Percentiles rank a stretch among this genome's conserved stretches.
These are phyloP conservation scores for Taxawa tesnikishii DNA, from an alignment of 2,329 filamentous ascomycete species.

Conservation along the genomic window DNA sequence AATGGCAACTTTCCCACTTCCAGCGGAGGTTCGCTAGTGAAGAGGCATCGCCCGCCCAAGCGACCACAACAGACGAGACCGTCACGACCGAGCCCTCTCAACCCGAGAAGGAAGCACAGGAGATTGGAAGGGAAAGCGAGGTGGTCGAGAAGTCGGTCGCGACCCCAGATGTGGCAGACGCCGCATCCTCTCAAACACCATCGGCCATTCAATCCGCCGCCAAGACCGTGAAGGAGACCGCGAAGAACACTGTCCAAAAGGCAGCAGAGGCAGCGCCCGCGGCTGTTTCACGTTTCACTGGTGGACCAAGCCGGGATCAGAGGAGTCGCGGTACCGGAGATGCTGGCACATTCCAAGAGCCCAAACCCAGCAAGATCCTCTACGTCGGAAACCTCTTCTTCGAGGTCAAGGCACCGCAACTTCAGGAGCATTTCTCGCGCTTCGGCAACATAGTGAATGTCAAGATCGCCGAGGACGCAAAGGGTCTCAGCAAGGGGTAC, in stretches of 20 bases:
- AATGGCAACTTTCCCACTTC: conserved; percentile 24
- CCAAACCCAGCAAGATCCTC: conserved; percentile 32
- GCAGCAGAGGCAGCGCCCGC: conserved; percentile 11
- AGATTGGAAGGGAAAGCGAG: conserved; percentile 13
- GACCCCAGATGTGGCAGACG: conserved; percentile 13
- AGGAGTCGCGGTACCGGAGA: conserved; percentile 12
- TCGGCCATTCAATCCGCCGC: no score
- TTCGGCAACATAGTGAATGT: conserved; percentile 43
- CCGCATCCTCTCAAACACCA: not conserved
- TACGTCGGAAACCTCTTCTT: conserved; percentile 62
- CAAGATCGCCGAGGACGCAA: conserved; percentile 47
- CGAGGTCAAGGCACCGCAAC: conserved; percentile 49
- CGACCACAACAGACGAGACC: conserved; percentile 22
- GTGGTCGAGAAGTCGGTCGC: conserved; percentile 16
- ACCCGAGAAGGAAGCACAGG: conserved; percentile 16
- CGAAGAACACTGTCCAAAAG: conserved; percentile 10
- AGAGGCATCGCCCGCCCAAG: conserved; percentile 18
- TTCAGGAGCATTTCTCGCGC: conserved; percentile 46
- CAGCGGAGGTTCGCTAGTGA: conserved; percentile 39
- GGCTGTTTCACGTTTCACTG: conserved; percentile 11
- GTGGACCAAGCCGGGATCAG: conserved; percentile 14
- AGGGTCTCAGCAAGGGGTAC: conserved; percentile 59
- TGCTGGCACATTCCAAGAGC: conserved; percentile 9
- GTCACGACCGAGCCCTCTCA: conserved; percentile 18
- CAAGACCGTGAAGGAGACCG: conserved; percentile 9